These are phyloP conservation scores for Aureobasidium zeae DNA, from an alignment of 2,329 filamentous ascomycete species.

Conservation along the genomic window DNA sequence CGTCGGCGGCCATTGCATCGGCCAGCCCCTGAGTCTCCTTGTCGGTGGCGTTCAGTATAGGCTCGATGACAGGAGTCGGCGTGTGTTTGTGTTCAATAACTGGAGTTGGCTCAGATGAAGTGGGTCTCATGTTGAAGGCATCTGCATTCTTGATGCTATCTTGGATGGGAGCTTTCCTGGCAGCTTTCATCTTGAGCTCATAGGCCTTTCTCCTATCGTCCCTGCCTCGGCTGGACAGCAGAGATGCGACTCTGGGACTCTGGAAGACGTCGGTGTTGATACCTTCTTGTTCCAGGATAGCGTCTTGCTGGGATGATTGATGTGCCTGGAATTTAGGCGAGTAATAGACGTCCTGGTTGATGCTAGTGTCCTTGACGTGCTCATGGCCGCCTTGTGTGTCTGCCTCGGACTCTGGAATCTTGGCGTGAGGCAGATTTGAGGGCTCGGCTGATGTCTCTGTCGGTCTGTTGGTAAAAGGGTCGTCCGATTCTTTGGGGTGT, in stretches of 20 bases:
- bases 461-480: slow-evolving; percentile 48
- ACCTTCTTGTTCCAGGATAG: slow-evolving; percentile 37
- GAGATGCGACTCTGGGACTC: slow-evolving; percentile 34
- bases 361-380: slow-evolving; percentile 32
- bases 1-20: slow-evolving; percentile 28
- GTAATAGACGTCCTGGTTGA: slow-evolving; percentile 51
- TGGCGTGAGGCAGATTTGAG: slow-evolving; percentile 46
- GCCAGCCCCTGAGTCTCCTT: slow-evolving; percentile 18
- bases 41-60: slow-evolving; percentile 14
- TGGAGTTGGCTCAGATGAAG: not conserved
- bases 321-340: slow-evolving; percentile 15
- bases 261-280: slow-evolving; percentile 54
- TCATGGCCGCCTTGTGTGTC: slow-evolving; percentile 36
- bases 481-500: slow-evolving; percentile 34
- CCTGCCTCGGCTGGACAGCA: slow-evolving; percentile 14
- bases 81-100: slow-evolving; percentile 11
- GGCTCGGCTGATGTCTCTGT: slow-evolving; percentile 37
- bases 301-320: slow-evolving; percentile 15
- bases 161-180: slow-evolving; percentile 26
- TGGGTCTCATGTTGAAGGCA: slow-evolving; percentile 24
- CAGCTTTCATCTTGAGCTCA: slow-evolving; percentile 24
- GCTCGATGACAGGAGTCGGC: slow-evolving; percentile 3
- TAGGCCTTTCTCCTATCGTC: slow-evolving; percentile 18
- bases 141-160: slow-evolving; percentile 29
- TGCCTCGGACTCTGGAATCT: slow-evolving; percentile 45